A percentile compares a stretch with the other conserved stretches of the same genome.
Conservation (phyloP, 495 filamentous ascomycete species). For the Neurospora sp. region DNA sequence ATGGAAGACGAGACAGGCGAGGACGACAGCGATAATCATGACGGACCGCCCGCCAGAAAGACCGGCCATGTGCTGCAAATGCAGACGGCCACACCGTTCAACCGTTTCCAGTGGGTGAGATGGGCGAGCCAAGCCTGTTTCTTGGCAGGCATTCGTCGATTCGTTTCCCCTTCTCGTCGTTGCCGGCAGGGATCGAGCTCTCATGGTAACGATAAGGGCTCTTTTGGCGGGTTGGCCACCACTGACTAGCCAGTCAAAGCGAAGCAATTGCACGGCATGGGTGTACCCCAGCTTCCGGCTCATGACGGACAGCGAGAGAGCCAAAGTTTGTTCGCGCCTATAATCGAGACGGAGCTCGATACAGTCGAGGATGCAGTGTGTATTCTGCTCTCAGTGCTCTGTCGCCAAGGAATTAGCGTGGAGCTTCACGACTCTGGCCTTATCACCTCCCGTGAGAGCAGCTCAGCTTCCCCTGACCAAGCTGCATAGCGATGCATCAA, state of each 20-base stretch:
- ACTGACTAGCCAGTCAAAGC: conserved; percentile 7
- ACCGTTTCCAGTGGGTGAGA: background rate
- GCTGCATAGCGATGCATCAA: background rate
- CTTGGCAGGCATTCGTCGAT: background rate
- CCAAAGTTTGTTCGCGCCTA: conserved; percentile 20
- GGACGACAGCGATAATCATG: background rate
- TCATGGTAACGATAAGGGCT: background rate
- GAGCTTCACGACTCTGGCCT: background rate
- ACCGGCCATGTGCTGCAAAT: background rate
- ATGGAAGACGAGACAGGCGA: background rate
- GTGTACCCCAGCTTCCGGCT: conserved; percentile 7
- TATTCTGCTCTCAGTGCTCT: background rate
- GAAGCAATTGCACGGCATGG: conserved; percentile 12
- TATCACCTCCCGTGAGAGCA: background rate
- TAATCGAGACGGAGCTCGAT: background rate
- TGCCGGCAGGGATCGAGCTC: background rate
- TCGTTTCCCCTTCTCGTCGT: background rate
- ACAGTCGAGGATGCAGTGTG: background rate
- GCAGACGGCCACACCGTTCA: background rate
- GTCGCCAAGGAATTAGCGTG: background rate
- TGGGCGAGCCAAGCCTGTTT: background rate
- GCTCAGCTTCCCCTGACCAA: background rate
- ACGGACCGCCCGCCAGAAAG: background rate
- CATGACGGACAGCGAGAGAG: conserved; percentile 14
- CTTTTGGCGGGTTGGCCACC: background rate